phyloP scores from a whole-genome alignment of 352 stramenopile genomes.

The Pythium scleroteichum region DNA sequence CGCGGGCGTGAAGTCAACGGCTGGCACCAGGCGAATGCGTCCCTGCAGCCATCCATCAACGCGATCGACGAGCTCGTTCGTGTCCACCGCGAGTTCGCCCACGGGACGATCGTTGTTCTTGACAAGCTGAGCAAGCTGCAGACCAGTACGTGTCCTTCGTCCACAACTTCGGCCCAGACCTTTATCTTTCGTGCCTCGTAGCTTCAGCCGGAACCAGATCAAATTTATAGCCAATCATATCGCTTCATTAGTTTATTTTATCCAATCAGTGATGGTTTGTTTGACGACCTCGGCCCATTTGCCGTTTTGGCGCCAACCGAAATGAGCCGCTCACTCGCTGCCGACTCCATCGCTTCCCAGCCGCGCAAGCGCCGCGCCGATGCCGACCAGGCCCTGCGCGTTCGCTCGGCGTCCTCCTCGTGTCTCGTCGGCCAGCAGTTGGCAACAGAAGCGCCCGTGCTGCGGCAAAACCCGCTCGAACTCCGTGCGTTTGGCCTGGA shows the following conservation, averaged over 20 bases:
- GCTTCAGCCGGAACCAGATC: no score
- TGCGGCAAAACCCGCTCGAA: constrained; percentile 39
- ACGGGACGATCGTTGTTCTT: no score
- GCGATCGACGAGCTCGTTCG: no score
- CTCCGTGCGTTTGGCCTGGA: constrained; percentile 73
- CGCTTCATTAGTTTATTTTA: constrained; percentile 10
- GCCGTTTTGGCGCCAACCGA: constrained; percentile 4
- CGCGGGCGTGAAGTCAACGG: no score
- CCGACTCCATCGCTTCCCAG: background rate
- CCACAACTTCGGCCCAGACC: no score
- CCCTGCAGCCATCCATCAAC: no score
- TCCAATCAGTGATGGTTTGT: constrained; percentile 6
- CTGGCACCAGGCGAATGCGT: no score
- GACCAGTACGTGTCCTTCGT: no score
- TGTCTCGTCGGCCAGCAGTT: constrained; percentile 1
- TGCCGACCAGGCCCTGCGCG: constrained; percentile 10
- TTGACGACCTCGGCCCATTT: background rate
- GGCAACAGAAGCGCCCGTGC: background rate
- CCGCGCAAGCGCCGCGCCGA: constrained; percentile 26
- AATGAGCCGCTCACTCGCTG: constrained; percentile 12
- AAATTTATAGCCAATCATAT: constrained; percentile 10
- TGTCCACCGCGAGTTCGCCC: no score
- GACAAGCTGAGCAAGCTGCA: no score
- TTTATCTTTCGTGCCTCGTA: no score
- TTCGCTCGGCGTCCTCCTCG: background rate